phyloP scores from a whole-genome alignment of 1,139 yeast genomes.

The Geotrichum restrictum region DNA sequence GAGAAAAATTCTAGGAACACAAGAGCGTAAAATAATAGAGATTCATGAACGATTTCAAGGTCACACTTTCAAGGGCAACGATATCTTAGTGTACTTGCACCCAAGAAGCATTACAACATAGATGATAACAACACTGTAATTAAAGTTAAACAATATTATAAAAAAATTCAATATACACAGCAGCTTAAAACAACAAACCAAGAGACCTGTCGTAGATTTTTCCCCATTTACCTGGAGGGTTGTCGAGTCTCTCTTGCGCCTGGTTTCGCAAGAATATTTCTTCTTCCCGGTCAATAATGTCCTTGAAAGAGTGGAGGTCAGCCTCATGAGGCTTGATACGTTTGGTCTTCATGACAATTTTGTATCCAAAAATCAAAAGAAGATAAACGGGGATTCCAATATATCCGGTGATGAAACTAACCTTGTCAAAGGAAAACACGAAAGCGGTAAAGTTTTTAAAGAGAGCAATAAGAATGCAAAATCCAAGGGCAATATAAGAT shows the following conservation, averaged over 20 bases:
- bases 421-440: conserved; percentile 53
- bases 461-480: conserved; percentile 57
- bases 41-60: no score
- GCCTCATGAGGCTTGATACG: conserved; percentile 53
- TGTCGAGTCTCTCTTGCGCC: conserved; percentile 38
- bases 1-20: no score
- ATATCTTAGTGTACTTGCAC: neutral
- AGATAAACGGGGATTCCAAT: conserved; percentile 69
- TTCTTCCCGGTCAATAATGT: conserved; percentile 66
- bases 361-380: conserved; percentile 55
- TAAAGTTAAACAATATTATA: neutral
- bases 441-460: conserved; percentile 74
- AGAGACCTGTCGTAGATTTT: conserved; percentile 17
- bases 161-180: neutral
- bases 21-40: no score
- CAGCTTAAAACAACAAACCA: conserved; percentile 15
- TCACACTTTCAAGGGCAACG: no score
- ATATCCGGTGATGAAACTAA: conserved; percentile 69
- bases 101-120: neutral
- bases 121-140: neutral
- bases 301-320: conserved; percentile 61
- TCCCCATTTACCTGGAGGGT: conserved; percentile 12
- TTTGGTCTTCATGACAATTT: conserved; percentile 51
- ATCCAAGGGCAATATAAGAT: conserved; percentile 50
- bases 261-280: conserved; percentile 47